phyloP scores from a whole-genome alignment of 306 rosid species.

The Vicia sativa region DNA sequence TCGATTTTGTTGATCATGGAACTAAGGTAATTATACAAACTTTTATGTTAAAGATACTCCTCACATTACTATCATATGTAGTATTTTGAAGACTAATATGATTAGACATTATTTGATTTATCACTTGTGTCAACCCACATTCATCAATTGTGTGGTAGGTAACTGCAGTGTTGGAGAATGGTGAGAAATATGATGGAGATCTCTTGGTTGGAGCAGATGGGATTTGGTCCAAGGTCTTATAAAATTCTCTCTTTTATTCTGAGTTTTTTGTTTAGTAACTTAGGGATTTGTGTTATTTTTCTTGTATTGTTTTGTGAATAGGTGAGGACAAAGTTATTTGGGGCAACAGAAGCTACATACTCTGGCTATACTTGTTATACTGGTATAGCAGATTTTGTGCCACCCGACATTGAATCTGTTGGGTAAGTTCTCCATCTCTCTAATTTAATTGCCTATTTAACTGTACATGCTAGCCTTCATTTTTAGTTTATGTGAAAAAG shows the following conservation, averaged over 20 bases:
- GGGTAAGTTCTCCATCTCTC: slow-evolving; percentile 59
- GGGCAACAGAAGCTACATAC: slow-evolving; percentile 66
- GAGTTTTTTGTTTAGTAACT: not conserved
- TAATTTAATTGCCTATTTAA: slow-evolving; percentile 16
- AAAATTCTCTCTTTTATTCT: slow-evolving; percentile 6
- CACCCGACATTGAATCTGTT: slow-evolving; percentile 87
- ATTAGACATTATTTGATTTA: slow-evolving; percentile 16
- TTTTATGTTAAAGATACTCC: slow-evolving; percentile 34
- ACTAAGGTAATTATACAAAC: slow-evolving; percentile 61
- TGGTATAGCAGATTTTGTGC: slow-evolving; percentile 92
- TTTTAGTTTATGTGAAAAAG: not conserved
- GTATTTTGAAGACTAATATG: slow-evolving; percentile 18
- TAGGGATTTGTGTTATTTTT: not conserved
- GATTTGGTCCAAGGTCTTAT: slow-evolving; percentile 88
- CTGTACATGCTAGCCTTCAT: not conserved
- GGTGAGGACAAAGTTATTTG: slow-evolving; percentile 86
- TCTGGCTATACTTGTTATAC: slow-evolving; percentile 97
- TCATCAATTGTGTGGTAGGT: slow-evolving; percentile 55
- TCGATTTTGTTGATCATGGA: slow-evolving; percentile 74
- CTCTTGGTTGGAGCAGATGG: slow-evolving; percentile 97
- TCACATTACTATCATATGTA: slow-evolving; percentile 9
- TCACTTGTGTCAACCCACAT: slow-evolving; percentile 34
- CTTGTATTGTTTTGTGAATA: slow-evolving; percentile 40
- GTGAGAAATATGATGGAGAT: slow-evolving; percentile 83
- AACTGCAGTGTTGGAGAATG: slow-evolving; percentile 75